Conservation (phyloP, 2,329 filamentous ascomycete genomes). For the Sclerotinia minor region DNA sequence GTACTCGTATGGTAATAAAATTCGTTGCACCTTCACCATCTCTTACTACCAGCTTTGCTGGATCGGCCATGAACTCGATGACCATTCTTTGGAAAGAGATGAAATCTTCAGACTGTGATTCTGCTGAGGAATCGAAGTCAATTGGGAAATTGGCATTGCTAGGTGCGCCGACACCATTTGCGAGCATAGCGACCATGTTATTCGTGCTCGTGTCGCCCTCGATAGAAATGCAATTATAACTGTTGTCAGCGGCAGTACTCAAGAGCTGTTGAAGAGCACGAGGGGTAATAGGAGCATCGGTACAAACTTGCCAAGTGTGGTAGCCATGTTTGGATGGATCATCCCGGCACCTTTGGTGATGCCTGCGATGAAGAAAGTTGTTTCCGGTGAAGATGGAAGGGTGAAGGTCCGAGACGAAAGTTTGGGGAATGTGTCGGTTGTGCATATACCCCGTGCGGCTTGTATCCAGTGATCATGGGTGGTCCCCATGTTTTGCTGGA, state of each 20-base stretch:
- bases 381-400: slow-evolving; percentile 74
- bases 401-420: slow-evolving; percentile 81
- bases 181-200: background rate
- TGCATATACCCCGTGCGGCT: slow-evolving; percentile 90
- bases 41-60: background rate
- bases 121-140: background rate
- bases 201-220: slow-evolving; percentile 12
- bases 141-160: background rate
- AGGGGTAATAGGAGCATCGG: slow-evolving; percentile 78
- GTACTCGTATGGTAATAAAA: slow-evolving; percentile 2
- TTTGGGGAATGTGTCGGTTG: slow-evolving; percentile 98
- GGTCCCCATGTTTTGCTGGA: slow-evolving; percentile 38
- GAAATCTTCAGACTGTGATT: background rate
- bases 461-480: slow-evolving; percentile 84
- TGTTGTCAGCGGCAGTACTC: background rate
- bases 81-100: background rate
- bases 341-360: slow-evolving; percentile 99
- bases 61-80: slow-evolving; percentile 1
- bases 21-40: background rate
- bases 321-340: slow-evolving; percentile 99
- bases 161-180: background rate
- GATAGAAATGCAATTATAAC: slow-evolving; percentile 7
- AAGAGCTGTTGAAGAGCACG: slow-evolving; percentile 30
- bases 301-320: slow-evolving; percentile 84
- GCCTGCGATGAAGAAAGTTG: slow-evolving; percentile 82